Base-by-base conservation (phyloP, 2,329 filamentous ascomycete genomes). In the Diplodia sapinea region DNA sequence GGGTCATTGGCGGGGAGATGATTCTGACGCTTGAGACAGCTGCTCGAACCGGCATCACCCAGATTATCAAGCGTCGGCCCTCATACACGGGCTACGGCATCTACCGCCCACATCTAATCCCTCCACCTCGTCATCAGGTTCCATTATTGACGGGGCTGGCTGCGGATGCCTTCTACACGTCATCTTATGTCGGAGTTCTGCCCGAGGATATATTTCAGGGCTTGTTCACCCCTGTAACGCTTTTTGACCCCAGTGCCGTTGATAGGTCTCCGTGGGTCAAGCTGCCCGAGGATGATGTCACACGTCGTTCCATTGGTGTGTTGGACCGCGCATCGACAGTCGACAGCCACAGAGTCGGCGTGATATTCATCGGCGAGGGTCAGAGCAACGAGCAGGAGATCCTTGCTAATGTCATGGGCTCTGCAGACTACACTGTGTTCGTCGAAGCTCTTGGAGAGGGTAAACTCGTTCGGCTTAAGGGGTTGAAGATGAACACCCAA, bases 281-380 rank as follows among this genome's bases (percentile, higher is more conserved):
- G 0, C 84, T 98, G 7, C 93, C 93, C 0, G 81, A 87, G 33
- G 87, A 90, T 68, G 91, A 92, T 17, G 85, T 86, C 38, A 88
- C 90, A 2, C 85, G 88, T 47, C 88, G 94, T 71, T 90, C 92
- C 0, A 89, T 99, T 49, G 86, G 87, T 47, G 84, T 88, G 13
- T 96, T 99, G 77, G 95, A 99, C 78, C 88, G 90, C 38, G 96
- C 88, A 71, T 91, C 94, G 47, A 94, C 93, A 9, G 90, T 99
- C 4, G 95, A 99, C 78, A 93, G 93, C 7, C 93, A 98, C 83
- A 97, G 97, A 79, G 91, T 97, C 51, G 95, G 95, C 17, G 91
- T 99, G 26, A 89, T 99, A 50, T 99, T 97, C 78, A 90, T 98
- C 70, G 93, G 91, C 65, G 90, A 96, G 73, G 90, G 91, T 7